Percentiles rank a stretch among this genome's conserved stretches.
phyloP scores from a whole-genome alignment of 164 flowering plant species.

The Umbellularia californica region DNA sequence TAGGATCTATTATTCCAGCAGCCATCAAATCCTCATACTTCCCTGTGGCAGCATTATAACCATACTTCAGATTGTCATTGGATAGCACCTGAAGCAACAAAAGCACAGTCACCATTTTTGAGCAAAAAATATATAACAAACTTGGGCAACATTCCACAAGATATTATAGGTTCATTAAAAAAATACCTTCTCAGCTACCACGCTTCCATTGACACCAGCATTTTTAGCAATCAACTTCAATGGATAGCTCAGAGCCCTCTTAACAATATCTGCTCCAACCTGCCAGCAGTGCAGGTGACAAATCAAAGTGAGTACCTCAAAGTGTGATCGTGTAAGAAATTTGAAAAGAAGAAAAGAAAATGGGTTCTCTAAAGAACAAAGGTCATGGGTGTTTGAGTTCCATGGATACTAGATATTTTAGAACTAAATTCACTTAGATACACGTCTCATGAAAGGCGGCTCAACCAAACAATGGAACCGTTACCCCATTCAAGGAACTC shows the following conservation, averaged over 20 bases:
- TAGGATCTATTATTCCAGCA: slow-evolving; percentile 94
- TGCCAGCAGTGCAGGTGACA: slow-evolving; percentile 14
- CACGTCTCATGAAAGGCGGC: not conserved
- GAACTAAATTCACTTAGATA: too few species aligned
- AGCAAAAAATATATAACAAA: not conserved
- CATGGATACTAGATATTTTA: not conserved
- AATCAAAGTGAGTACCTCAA: not conserved
- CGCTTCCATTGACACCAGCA: slow-evolving; percentile 98
- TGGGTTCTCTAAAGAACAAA: not conserved
- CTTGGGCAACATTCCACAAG: not conserved
- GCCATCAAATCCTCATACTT: slow-evolving; percentile 89
- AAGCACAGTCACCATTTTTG: not conserved
- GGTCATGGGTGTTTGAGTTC: not conserved
- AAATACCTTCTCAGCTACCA: slow-evolving; percentile 89
- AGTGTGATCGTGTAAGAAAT: too few species aligned
- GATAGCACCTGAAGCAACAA: slow-evolving; percentile 54
- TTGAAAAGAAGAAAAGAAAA: not conserved
- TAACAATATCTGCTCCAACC: slow-evolving; percentile 98
- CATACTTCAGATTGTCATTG: slow-evolving; percentile 58
- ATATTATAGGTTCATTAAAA: not conserved
- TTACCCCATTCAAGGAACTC: not conserved
- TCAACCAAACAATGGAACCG: too few species aligned
- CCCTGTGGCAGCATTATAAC: slow-evolving; percentile 89
- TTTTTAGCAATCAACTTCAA: slow-evolving; percentile 91
- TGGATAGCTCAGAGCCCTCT: slow-evolving; percentile 85